Percentiles rank a stretch among this genome's conserved stretches.
Evolutionary conservation across 2,329 filamentous ascomycete species (phyloP).

Genomic region (Epichloe gansuensis): DNA sequence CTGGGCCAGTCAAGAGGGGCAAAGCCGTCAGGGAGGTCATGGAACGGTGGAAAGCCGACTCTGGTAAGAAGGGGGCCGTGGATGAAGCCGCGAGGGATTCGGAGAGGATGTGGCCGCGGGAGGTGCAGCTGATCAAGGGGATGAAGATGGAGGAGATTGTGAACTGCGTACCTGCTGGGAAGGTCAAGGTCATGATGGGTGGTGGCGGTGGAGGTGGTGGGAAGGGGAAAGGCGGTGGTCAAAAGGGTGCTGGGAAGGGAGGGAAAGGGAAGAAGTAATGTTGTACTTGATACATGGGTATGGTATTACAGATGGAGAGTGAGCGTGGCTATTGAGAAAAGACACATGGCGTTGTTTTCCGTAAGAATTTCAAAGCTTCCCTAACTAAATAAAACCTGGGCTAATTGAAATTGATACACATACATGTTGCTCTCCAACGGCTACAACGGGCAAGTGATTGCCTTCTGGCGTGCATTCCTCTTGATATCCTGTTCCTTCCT

Average conservation of each 20-base stretch:
- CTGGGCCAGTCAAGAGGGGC: constrained; percentile 80
- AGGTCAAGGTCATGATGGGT: constrained; percentile 65
- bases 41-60: constrained; percentile 62
- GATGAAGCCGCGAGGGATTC: constrained; percentile 48
- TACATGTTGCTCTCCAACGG: no score
- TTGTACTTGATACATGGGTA: background rate
- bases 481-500: no score
- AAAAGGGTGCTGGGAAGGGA: constrained; percentile 24
- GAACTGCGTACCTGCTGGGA: constrained; percentile 67
- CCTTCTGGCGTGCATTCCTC: no score
- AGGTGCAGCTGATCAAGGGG: constrained; percentile 70
- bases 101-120: constrained; percentile 72
- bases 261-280: constrained; percentile 15
- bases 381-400: no score
- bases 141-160: constrained; percentile 74
- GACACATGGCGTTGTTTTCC: background rate
- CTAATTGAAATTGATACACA: no score
- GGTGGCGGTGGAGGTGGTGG: constrained; percentile 26
- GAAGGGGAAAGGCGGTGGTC: constrained; percentile 19
- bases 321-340: background rate
- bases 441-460: no score
- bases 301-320: background rate
- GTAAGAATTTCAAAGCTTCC: no score
- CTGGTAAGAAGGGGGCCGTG: constrained; percentile 41
- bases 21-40: constrained; percentile 87